Base-by-base conservation (phyloP, 352 stramenopile genomes). In the Pythium vanterpoolii region DNA sequence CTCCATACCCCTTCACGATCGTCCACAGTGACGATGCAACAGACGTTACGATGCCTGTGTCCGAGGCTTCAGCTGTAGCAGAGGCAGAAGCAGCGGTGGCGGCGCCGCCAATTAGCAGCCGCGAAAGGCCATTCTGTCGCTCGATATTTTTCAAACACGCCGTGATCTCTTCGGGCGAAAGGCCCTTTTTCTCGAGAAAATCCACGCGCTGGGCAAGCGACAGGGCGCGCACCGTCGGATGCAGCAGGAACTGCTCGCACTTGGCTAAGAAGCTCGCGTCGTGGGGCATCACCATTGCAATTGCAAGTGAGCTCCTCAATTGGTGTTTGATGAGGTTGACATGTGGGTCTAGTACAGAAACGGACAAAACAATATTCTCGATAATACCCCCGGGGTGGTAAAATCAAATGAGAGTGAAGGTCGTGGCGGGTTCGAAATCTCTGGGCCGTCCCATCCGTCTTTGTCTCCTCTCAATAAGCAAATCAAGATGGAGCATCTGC, bases 161-260 rank as follows among this genome's bases (percentile, higher is more conserved):
- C 5, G 77, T 88, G 48, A 90, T 88, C 53, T 90, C 65, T 40
- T 82, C 76, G 2, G 81, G 73, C 2, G 78, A 77, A n/a, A 90
- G 57, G 0, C 81, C 81, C 60, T 90, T 90, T 42, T 81, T 72
- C 71, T 90, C 81, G 10, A 90, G 58, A 42, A 90, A 90, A 42
- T 87, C 81, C 16, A 90, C 81, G 39, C 79, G 78, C 58, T 90
- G 73, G 21, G 81, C 79, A 7, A 90, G 72, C 4, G 81, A 87
- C 40, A 89, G 66, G 23, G 73, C 59, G 9, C 81, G 78, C 51
- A 90, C 81, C 1, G 66, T 71, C 21, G 81, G 81, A 27, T 90
- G 81, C 50, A 89, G 55, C 19, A 90, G 68, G 60, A 90, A 90
- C 40, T 82, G 60, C 66, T 89, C 75, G 62, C 79, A 89, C 48